phyloP scores from a whole-genome alignment of 495 filamentous ascomycete species.

The Cladorrhinum samala region DNA sequence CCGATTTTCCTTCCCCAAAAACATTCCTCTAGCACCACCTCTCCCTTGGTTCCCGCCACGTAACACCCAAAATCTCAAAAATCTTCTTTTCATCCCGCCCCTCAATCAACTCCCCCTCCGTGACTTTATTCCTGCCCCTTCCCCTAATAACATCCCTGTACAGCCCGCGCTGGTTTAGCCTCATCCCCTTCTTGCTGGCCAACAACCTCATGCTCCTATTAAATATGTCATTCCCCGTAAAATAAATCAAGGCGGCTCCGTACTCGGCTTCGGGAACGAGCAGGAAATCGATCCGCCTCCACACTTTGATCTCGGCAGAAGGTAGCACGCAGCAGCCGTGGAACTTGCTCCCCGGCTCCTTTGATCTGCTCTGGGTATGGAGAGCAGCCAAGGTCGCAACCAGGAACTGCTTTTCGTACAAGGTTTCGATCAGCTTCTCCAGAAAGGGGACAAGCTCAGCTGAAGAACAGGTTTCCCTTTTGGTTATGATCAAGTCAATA shows the following conservation, averaged over 20 bases:
- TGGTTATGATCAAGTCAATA: slow-evolving; percentile 83
- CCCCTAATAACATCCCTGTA: slow-evolving; percentile 69
- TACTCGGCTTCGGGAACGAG: slow-evolving; percentile 75
- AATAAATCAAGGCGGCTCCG: slow-evolving; percentile 89
- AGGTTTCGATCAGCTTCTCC: slow-evolving; percentile 53
- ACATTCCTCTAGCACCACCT: slow-evolving; percentile 56
- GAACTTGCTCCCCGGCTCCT: slow-evolving; percentile 63
- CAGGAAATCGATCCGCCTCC: slow-evolving; percentile 83
- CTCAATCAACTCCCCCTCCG: slow-evolving; percentile 68
- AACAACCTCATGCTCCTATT: slow-evolving; percentile 82
- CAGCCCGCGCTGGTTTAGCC: slow-evolving; percentile 79
- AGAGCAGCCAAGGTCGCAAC: slow-evolving; percentile 41
- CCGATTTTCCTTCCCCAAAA: not conserved
- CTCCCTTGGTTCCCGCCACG: slow-evolving; percentile 78
- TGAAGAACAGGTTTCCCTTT: slow-evolving; percentile 49
- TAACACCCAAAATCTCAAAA: slow-evolving; percentile 79
- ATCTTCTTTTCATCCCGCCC: slow-evolving; percentile 74
- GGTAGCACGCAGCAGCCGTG: slow-evolving; percentile 77
- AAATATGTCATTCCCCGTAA: slow-evolving; percentile 95
- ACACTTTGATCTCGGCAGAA: slow-evolving; percentile 37
- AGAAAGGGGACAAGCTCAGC: slow-evolving; percentile 63
- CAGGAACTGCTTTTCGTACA: slow-evolving; percentile 57
- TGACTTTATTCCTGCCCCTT: slow-evolving; percentile 54
- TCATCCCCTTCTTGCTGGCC: slow-evolving; percentile 77
- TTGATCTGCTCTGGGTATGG: slow-evolving; percentile 21